Evolutionary conservation across 2,329 filamentous ascomycete species (phyloP).

Genomic region (Aspergillus sp.): DNA sequence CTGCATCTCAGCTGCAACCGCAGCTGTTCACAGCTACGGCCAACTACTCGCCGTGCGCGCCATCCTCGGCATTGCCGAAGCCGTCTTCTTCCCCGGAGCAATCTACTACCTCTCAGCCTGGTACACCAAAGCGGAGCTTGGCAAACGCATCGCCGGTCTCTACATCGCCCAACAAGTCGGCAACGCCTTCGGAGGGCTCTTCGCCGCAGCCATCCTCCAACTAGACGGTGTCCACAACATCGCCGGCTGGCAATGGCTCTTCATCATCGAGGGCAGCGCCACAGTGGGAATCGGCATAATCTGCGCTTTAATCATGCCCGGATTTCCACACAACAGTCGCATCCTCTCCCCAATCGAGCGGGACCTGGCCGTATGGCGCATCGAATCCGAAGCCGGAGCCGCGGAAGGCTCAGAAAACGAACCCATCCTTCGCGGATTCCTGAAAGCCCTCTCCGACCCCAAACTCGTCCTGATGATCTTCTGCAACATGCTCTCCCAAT

Average conservation of each 20-base stretch:
- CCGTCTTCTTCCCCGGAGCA: conserved; percentile 57
- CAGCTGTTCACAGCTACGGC: conserved; percentile 54
- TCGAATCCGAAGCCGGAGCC: conserved; percentile 40
- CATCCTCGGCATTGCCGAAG: conserved; percentile 64
- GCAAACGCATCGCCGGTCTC: conserved; percentile 33
- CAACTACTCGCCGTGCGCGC: conserved; percentile 60
- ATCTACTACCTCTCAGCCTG: conserved; percentile 44
- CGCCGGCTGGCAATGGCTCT: conserved; percentile 31
- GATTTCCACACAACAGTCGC: conserved; percentile 44
- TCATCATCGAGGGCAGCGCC: conserved; percentile 32
- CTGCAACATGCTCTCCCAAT: conserved; percentile 44
- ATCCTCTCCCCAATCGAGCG: conserved; percentile 28
- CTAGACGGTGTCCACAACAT: conserved; percentile 25
- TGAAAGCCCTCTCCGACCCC: conserved; percentile 36
- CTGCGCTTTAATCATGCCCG: conserved; percentile 41
- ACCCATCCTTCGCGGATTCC: conserved; percentile 25
- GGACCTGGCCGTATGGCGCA: conserved; percentile 27
- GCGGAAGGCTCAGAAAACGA: conserved; percentile 41
- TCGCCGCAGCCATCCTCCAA: conserved; percentile 29
- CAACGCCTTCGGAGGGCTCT: conserved; percentile 31
- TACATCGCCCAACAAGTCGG: conserved; percentile 32
- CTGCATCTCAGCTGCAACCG: conserved; percentile 59
- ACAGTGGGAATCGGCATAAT: conserved; percentile 33
- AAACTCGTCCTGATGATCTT: conserved; percentile 43
- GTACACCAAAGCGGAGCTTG: conserved; percentile 41